Base-by-base conservation (phyloP, 148 eudicot species). In the Chenopodium formosanum region DNA sequence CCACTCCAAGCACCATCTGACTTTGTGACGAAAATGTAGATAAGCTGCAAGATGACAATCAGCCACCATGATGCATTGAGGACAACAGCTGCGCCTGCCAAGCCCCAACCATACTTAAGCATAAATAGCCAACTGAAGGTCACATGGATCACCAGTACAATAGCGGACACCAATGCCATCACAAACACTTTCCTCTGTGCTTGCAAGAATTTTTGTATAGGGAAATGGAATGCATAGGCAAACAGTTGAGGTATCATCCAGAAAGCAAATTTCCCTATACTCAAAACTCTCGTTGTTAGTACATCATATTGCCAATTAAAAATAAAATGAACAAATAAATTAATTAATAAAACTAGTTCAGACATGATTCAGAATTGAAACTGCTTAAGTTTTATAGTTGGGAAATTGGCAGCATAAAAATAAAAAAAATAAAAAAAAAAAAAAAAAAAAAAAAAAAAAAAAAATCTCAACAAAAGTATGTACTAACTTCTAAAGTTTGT, bases 1-100 rank as follows among this genome's bases (percentile, higher is more conserved):
- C 95, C 97, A 40, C 84, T 86, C 97, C 97, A 93, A 44, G 97
- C 91, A 10, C 97, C 97, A 78, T 89, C 95, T 2, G 93, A 93
- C 32, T 82, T 93, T 34, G 95, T 90, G 70, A 81, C 17, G 60
- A 91, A 76, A 50, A 93, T 90, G 75, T 93, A 93, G 9, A 89
- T 19, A 19, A 92, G 78, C 73, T 93, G 95, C 20, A 82, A 69
- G 19, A 92, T 65, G 1, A 93, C 91, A 5, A 93, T 84, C 52
- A 93, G 89, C 97, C 97, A 93, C 95, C 93, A 91, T 0, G 97
- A 93, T 7, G 73, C 47, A 46, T 93, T 93, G 14, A 93, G 91
- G 82, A 84, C 82, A 53, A 92, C 62, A 0, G 97, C 97, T 1
- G 95, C 97, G 58, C 97, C 97, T 16, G 76, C 86, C 69, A 93